Conservation (phyloP, 2,329 filamentous ascomycete species). For the Penicillium sp. region DNA sequence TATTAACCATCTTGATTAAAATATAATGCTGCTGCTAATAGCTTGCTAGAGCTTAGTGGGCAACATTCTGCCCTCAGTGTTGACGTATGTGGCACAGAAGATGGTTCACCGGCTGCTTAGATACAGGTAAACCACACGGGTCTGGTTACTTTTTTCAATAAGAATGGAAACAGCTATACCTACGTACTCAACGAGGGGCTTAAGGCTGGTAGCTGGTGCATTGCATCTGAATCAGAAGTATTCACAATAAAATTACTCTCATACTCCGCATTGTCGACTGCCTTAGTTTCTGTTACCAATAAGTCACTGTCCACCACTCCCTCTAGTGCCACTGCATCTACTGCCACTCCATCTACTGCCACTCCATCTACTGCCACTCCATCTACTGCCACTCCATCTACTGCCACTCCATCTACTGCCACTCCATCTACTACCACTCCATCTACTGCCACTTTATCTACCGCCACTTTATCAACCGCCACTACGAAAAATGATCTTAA, state of each 20-base stretch:
- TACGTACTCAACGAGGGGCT: neutral
- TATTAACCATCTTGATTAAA: neutral
- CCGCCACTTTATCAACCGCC: neutral
- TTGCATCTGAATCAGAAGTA: neutral
- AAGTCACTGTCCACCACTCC: neutral
- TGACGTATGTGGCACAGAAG: conserved; percentile 1
- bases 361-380: neutral
- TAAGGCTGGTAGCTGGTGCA: neutral
- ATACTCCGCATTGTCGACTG: neutral
- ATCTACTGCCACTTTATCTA: neutral
- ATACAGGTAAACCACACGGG: neutral
- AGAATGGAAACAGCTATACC: neutral
- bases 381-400: neutral
- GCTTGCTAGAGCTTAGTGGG: neutral
- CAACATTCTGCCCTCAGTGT: neutral
- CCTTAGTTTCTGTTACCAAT: neutral
- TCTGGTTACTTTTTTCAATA: neutral
- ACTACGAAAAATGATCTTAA: neutral
- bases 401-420: neutral
- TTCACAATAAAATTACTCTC: neutral
- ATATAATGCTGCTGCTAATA: neutral
- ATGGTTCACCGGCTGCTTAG: neutral
- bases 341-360: neutral
- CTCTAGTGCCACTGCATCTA: neutral
- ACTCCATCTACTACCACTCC: neutral